These are phyloP conservation scores for Coemansia sp. DNA, from an alignment of 192 early-diverging fungal species.

Conservation along the genomic window DNA sequence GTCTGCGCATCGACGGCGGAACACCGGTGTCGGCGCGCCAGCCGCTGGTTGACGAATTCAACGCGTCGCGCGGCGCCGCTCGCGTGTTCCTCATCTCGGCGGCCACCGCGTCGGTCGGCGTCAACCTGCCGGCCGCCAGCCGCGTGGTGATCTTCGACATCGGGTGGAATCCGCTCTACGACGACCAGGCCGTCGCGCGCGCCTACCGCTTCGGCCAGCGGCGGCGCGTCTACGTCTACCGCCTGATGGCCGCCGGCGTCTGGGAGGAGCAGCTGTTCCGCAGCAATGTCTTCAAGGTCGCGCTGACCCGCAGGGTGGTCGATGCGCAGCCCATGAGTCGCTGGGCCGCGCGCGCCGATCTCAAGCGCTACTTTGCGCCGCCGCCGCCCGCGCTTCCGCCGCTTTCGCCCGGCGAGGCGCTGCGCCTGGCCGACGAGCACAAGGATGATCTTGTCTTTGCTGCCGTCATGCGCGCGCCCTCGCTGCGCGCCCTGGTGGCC, in stretches of 20 bases:
- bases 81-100: slow-evolving; percentile 65
- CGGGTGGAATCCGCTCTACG: slow-evolving; percentile 79
- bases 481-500: neutral
- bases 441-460: slow-evolving; percentile 33
- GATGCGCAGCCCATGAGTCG: slow-evolving; percentile 62
- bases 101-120: slow-evolving; percentile 57
- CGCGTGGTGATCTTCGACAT: slow-evolving; percentile 72
- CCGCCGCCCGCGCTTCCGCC: slow-evolving; percentile 20
- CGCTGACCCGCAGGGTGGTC: slow-evolving; percentile 65
- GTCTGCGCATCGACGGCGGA: slow-evolving; percentile 59
- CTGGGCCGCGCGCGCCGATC: slow-evolving; percentile 45
- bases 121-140: slow-evolving; percentile 72
- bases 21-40: slow-evolving; percentile 57
- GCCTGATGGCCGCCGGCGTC: slow-evolving; percentile 60
- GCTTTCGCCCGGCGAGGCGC: slow-evolving; percentile 5
- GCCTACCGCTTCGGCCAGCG: slow-evolving; percentile 72
- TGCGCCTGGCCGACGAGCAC: slow-evolving; percentile 11
- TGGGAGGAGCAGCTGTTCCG: slow-evolving; percentile 64
- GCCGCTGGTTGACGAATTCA: slow-evolving; percentile 65
- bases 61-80: slow-evolving; percentile 30
- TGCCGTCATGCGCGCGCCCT: slow-evolving; percentile 1
- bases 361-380: slow-evolving; percentile 57
- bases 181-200: slow-evolving; percentile 74
- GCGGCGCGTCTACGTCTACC: slow-evolving; percentile 69
- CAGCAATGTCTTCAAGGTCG: slow-evolving; percentile 73